Conservation (phyloP, 352 stramenopile genomes). For the Phytophthora palmivora region DNA sequence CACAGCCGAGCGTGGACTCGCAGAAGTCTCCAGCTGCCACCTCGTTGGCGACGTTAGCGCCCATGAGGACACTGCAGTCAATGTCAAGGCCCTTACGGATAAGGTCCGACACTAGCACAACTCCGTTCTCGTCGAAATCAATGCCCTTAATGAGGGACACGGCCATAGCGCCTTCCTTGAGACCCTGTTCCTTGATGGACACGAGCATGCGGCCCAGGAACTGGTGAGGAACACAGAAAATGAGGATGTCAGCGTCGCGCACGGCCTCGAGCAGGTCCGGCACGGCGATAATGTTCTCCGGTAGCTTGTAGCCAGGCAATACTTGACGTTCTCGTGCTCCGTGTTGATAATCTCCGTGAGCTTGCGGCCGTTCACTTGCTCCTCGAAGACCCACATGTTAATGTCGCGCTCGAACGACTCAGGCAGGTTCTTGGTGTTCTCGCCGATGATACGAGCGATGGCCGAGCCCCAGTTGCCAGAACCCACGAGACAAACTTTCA, state of each 20-base stretch:
- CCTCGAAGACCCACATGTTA: constrained; percentile 98
- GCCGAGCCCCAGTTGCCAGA: constrained; percentile 87
- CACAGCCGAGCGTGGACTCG: constrained; percentile 95
- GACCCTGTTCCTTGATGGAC: constrained; percentile 85
- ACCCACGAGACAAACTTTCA: constrained; percentile 82
- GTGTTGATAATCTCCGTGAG: constrained; percentile 97
- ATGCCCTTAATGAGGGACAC: constrained; percentile 95
- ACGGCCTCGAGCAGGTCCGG: constrained; percentile 93
- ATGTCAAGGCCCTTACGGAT: constrained; percentile 88
- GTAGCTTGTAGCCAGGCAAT: constrained; percentile 91
- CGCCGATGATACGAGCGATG: constrained; percentile 85
- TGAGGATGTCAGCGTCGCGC: constrained; percentile 91
- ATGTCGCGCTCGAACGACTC: constrained; percentile 90
- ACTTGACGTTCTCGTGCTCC: constrained; percentile 98
- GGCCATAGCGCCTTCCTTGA: constrained; percentile 72
- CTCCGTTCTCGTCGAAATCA: constrained; percentile 85
- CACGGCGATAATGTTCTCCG: constrained; percentile 93
- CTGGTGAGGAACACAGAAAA: constrained; percentile 98
- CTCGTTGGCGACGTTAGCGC: constrained; percentile 97
- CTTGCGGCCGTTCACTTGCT: constrained; percentile 88
- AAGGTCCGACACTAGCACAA: constrained; percentile 90
- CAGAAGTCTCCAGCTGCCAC: constrained; percentile 95
- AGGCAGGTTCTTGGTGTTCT: constrained; percentile 63
- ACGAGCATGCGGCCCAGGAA: constrained; percentile 92
- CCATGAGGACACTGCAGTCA: constrained; percentile 95